These are phyloP conservation scores for Aspergillus clavatus DNA, from an alignment of 2,329 filamentous ascomycete species.

Conservation along the genomic window DNA sequence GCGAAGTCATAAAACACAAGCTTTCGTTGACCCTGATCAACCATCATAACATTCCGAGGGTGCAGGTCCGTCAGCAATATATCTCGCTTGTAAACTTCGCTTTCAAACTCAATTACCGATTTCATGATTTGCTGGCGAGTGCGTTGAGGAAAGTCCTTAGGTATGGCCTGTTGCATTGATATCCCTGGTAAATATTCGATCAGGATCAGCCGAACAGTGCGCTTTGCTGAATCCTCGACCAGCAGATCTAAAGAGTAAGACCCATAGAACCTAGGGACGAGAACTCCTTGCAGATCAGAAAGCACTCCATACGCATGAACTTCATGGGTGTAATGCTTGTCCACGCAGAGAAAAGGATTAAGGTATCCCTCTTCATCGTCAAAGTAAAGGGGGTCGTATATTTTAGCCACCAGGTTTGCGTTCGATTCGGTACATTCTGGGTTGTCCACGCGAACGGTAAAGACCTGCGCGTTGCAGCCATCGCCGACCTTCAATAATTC, in stretches of 20 bases:
- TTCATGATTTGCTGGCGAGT: conserved; percentile 17
- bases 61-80: conserved; percentile 12
- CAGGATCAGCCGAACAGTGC: conserved; percentile 20
- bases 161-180: conserved; percentile 13
- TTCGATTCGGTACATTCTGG: too few species aligned
- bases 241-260: conserved; percentile 22
- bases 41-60: conserved; percentile 16
- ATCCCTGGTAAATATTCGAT: conserved; percentile 17
- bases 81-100: conserved; percentile 9
- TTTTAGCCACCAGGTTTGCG: conserved; percentile 21
- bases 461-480: conserved; percentile 16
- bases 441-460: conserved; percentile 11
- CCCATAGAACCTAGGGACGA: conserved; percentile 19
- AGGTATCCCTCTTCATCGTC: conserved; percentile 16
- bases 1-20: conserved; percentile 17
- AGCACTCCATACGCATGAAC: conserved; percentile 14
- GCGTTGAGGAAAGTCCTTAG: conserved; percentile 8
- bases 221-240: too few species aligned
- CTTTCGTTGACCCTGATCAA: conserved; percentile 1
- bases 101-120: conserved; percentile 18
- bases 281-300: conserved; percentile 15
- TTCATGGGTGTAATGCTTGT: conserved; percentile 23
- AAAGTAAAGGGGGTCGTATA: conserved; percentile 23
- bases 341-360: conserved; percentile 20
- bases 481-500: conserved; percentile 15